Evolutionary conservation across 2,329 filamentous ascomycete genomes (phyloP).

Genomic region (Ascocoryne sarcoides): DNA sequence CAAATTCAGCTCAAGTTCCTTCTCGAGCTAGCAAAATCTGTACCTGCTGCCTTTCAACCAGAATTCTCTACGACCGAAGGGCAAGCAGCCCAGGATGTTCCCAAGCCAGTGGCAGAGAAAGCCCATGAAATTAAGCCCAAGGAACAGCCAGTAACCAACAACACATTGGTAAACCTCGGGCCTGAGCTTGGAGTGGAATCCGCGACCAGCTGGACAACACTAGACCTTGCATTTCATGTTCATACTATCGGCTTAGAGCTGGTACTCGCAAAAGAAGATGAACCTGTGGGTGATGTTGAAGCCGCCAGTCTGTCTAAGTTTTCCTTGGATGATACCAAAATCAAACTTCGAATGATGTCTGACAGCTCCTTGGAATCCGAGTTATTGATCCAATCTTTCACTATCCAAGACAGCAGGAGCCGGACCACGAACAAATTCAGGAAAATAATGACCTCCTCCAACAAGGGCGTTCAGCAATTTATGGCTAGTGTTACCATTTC

Average conservation of each 20-base stretch:
- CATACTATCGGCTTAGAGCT: constrained; percentile 83
- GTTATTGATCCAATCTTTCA: constrained; percentile 87
- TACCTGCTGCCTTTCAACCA: constrained; percentile 77
- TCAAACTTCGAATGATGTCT: constrained; percentile 88
- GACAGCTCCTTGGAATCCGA: constrained; percentile 90
- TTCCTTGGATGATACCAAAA: constrained; percentile 81
- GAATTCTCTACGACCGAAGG: constrained; percentile 64
- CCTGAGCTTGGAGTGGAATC: constrained; percentile 63
- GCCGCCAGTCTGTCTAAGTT: constrained; percentile 84
- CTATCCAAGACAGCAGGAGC: constrained; percentile 84
- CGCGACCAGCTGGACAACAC: constrained; percentile 77
- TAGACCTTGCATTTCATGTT: constrained; percentile 86
- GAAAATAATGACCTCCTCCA: constrained; percentile 96
- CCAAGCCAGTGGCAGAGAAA: constrained; percentile 33
- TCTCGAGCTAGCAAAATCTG: constrained; percentile 76
- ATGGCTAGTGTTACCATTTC: constrained; percentile 97
- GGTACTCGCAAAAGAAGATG: constrained; percentile 64
- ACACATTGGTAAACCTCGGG: constrained; percentile 44
- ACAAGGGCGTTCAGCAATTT: constrained; percentile 91
- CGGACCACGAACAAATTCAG: constrained; percentile 90
- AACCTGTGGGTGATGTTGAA: constrained; percentile 70
- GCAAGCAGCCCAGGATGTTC: constrained; percentile 68
- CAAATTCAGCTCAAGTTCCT: constrained; percentile 88
- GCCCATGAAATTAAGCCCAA: constrained; percentile 15
- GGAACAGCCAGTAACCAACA: constrained; percentile 17